These are phyloP conservation scores for Sarocladiaceae sp. DNA, from an alignment of 2,329 filamentous ascomycete species.

Conservation along the genomic window DNA sequence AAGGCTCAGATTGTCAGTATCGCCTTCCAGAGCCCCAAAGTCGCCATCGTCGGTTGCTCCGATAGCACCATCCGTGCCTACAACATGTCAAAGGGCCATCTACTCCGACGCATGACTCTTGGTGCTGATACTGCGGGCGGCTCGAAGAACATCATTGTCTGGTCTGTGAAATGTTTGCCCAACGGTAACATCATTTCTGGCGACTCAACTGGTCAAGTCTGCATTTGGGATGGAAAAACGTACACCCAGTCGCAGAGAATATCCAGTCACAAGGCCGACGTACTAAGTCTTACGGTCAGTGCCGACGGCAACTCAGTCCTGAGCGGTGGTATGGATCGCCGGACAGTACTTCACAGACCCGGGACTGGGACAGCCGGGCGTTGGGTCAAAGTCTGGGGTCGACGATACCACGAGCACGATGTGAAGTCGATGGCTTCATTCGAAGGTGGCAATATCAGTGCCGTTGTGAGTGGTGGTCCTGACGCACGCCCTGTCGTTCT, in stretches of 20 bases:
- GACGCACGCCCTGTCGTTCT: constrained; percentile 79
- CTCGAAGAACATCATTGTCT: constrained; percentile 81
- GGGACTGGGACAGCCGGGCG: constrained; percentile 51
- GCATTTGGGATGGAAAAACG: constrained; percentile 89
- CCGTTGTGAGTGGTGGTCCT: constrained; percentile 86
- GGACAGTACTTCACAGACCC: constrained; percentile 76
- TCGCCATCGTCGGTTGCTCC: constrained; percentile 86
- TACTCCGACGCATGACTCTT: constrained; percentile 76
- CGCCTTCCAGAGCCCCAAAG: constrained; percentile 77
- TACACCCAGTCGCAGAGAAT: constrained; percentile 84
- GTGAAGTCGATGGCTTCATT: constrained; percentile 92
- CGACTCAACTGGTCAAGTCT: constrained; percentile 88
- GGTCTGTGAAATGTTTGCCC: constrained; percentile 83
- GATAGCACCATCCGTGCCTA: constrained; percentile 92
- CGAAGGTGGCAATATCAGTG: constrained; percentile 74
- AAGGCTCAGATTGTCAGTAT: constrained; percentile 87
- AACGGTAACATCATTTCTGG: constrained; percentile 90
- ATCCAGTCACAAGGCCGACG: constrained; percentile 81
- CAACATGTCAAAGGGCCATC: constrained; percentile 71
- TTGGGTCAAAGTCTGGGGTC: constrained; percentile 83
- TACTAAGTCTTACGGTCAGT: constrained; percentile 79
- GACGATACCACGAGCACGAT: constrained; percentile 85
- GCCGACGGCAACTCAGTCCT: constrained; percentile 75
- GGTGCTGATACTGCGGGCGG: constrained; percentile 72
- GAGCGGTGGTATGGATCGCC: constrained; percentile 86